Evolutionary conservation across 75 land plant species (phyloP).

Genomic region (Azolla pinnata): DNA sequence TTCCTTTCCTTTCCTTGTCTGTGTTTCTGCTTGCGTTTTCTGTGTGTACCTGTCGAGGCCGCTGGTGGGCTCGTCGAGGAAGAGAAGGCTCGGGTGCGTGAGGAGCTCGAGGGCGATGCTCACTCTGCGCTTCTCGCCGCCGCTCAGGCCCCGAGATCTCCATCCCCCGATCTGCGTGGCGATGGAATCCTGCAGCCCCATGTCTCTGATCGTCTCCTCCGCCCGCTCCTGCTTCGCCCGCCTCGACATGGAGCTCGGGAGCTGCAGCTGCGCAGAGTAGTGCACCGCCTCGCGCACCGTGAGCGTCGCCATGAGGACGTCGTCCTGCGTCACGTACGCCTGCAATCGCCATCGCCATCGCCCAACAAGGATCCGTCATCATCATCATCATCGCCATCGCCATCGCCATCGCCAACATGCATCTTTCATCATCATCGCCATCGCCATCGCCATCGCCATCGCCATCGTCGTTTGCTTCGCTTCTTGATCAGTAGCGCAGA

Average conservation of each 20-base stretch:
- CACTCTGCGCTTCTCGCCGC: conserved; percentile 59
- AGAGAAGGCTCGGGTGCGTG: conserved; percentile 41
- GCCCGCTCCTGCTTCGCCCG: conserved; percentile 31
- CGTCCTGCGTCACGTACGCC: conserved; percentile 78
- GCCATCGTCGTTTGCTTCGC: too few relatives aligned
- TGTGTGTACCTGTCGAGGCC: conserved; percentile 49
- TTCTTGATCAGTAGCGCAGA: too few relatives aligned
- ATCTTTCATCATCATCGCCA: too few relatives aligned
- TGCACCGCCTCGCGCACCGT: conserved; percentile 47
- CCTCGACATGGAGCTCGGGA: conserved; percentile 38
- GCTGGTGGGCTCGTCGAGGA: conserved; percentile 68
- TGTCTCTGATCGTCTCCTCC: conserved; percentile 40
- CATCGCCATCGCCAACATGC: neutral
- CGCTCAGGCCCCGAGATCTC: conserved; percentile 46
- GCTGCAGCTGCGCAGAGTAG: conserved; percentile 60
- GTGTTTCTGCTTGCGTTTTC: too few relatives aligned
- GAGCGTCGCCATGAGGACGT: conserved; percentile 41
- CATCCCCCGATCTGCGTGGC: conserved; percentile 49
- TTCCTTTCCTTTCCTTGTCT: too few relatives aligned
- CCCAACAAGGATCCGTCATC: conserved; percentile 1
- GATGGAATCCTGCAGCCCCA: conserved; percentile 44
- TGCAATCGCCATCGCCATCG: too few relatives aligned
- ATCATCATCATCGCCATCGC: neutral
- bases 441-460: too few relatives aligned
- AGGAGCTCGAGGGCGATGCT: conserved; percentile 55